Evolutionary conservation across 2,329 filamentous ascomycete species (phyloP).

Genomic region (Cladosporium velox): DNA sequence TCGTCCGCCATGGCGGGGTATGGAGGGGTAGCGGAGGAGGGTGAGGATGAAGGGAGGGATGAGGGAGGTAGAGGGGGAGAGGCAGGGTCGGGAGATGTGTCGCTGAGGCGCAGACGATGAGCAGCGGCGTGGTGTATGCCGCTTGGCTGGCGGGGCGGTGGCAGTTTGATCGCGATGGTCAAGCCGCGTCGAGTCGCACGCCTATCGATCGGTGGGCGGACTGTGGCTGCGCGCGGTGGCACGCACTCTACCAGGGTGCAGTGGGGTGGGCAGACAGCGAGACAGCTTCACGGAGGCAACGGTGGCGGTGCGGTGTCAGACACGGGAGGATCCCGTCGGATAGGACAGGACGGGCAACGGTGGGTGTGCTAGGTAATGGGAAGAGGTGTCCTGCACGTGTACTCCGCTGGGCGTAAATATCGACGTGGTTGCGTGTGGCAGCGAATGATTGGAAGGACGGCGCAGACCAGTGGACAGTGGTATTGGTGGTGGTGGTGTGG

Average conservation of each 20-base stretch:
- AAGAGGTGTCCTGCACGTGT: no score
- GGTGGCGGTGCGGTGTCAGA: conserved; percentile 1
- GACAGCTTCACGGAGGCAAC: conserved; percentile 8
- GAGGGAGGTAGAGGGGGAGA: not conserved
- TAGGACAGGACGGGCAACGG: not conserved
- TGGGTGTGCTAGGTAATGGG: no score
- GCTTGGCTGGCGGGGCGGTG: conserved; percentile 17
- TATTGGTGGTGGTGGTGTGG: not conserved
- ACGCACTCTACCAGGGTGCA: not conserved
- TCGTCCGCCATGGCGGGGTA: conserved; percentile 22
- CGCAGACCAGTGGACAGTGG: not conserved
- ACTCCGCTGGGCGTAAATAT: not conserved
- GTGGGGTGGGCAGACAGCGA: not conserved
- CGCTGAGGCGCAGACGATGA: not conserved
- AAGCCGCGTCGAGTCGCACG: conserved; percentile 6
- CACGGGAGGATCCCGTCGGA: not conserved
- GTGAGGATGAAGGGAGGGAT: conserved; percentile 17
- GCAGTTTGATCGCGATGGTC: conserved; percentile 18
- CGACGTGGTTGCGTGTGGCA: not conserved
- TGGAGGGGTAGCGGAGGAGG: conserved; percentile 22
- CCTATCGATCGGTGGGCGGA: conserved; percentile 13
- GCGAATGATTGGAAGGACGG: not conserved
- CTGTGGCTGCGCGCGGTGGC: conserved; percentile 3
- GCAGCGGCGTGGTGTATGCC: conserved; percentile 6
- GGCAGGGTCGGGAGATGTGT: not conserved